Evolutionary conservation across 2,329 filamentous ascomycete species (phyloP).

Genomic region (Diaporthe humulicola): DNA sequence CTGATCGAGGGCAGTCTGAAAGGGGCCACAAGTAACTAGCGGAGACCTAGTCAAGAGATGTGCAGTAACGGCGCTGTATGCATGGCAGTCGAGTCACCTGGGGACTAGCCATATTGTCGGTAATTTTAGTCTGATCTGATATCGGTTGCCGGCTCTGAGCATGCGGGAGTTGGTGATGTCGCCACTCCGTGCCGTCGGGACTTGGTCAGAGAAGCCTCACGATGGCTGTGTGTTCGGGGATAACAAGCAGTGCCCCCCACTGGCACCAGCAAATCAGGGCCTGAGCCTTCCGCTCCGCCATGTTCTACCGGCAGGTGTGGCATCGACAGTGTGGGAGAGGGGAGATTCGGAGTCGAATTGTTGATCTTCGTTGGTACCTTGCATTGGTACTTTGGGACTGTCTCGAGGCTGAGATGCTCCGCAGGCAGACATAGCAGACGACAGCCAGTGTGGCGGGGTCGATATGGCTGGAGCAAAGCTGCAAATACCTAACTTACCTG

Average conservation of each 20-base stretch:
- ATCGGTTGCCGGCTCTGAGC: conserved; percentile 20
- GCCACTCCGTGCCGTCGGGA: background rate
- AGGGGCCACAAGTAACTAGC: background rate
- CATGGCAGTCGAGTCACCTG: background rate
- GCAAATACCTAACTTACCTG: background rate
- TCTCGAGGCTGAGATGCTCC: background rate
- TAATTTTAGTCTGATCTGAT: conserved; percentile 31
- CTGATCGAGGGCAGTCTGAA: background rate
- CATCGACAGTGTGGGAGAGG: background rate
- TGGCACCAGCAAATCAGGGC: background rate
- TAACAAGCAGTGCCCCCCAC: background rate
- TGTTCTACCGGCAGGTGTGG: background rate
- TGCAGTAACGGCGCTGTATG: background rate
- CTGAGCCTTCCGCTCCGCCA: background rate
- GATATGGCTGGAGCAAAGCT: background rate
- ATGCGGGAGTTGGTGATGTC: background rate
- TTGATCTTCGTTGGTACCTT: background rate
- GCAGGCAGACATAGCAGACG: background rate
- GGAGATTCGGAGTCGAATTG: background rate
- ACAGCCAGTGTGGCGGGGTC: conserved; percentile 2
- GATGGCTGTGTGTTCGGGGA: background rate
- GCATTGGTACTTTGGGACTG: background rate
- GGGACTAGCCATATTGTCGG: conserved; percentile 6
- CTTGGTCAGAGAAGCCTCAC: background rate
- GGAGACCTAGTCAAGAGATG: background rate